Evolutionary conservation across 768 basidiomycete genomes (phyloP).

Genomic region (Boletus eberwhitei): DNA sequence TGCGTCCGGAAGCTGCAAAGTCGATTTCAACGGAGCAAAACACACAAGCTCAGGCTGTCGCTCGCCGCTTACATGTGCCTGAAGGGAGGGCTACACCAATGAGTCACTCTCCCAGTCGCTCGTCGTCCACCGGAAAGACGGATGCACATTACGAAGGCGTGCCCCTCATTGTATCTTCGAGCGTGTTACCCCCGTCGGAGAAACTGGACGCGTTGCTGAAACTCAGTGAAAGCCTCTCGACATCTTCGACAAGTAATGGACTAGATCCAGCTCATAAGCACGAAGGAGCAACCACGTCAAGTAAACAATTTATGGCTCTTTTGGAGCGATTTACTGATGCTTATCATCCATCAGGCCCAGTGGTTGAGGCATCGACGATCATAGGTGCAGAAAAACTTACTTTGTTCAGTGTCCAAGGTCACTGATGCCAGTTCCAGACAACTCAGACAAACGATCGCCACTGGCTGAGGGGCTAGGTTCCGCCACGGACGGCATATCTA

Average conservation of each 20-base stretch:
- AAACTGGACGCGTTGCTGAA: slow-evolving; percentile 25
- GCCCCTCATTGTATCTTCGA: slow-evolving; percentile 17
- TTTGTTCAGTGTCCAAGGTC: slow-evolving; percentile 2
- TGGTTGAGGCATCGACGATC: slow-evolving; percentile 13
- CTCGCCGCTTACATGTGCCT: slow-evolving; percentile 46
- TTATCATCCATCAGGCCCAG: slow-evolving; percentile 23
- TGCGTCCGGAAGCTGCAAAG: slow-evolving; percentile 57
- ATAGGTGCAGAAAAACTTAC: slow-evolving; percentile 15
- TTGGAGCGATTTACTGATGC: background rate
- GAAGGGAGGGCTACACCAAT: slow-evolving; percentile 42
- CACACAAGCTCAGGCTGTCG: slow-evolving; percentile 46
- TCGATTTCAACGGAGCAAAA: slow-evolving; percentile 45
- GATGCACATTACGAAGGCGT: slow-evolving; percentile 19
- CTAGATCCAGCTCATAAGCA: slow-evolving; percentile 10
- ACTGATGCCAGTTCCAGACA: slow-evolving; percentile 15
- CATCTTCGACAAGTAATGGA: slow-evolving; percentile 6
- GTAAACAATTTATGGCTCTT: slow-evolving; percentile 8
- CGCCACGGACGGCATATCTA: background rate
- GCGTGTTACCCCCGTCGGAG: slow-evolving; percentile 15
- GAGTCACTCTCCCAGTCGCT: slow-evolving; percentile 34
- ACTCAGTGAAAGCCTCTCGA: slow-evolving; percentile 20
- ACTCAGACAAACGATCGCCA: slow-evolving; percentile 4
- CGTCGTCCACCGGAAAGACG: slow-evolving; percentile 34
- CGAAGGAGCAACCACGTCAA: slow-evolving; percentile 26
- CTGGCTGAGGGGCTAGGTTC: background rate